These are phyloP conservation scores for Arabis hirsuta DNA, from an alignment of 345 rosid genomes.

Conservation along the genomic window DNA sequence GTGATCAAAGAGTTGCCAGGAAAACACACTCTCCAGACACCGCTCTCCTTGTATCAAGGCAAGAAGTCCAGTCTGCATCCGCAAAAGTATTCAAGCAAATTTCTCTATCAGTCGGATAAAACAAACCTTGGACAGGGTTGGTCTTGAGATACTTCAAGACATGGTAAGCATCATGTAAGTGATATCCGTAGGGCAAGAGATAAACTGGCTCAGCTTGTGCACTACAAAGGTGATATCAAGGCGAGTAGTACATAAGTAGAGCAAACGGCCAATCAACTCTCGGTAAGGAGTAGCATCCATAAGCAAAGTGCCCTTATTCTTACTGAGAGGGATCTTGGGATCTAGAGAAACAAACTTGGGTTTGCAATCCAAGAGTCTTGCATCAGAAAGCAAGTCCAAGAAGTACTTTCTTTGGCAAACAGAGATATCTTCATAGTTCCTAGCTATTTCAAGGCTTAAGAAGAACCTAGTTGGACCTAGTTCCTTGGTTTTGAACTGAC, in stretches of 20 bases:
- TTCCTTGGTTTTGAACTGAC: no score
- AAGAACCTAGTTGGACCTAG: no score
- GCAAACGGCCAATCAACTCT: not conserved
- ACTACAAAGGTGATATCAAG: not conserved
- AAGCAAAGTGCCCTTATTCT: no score
- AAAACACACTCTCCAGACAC: not conserved
- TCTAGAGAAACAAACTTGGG: no score
- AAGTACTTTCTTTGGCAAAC: no score
- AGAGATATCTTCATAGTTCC: no score
- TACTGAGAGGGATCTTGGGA: no score
- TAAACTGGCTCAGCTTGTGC: not conserved
- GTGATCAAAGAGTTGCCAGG: not conserved
- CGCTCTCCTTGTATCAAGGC: rapidly evolving
- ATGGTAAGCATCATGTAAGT: not conserved
- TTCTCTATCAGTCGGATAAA: rapidly evolving
- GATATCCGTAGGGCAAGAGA: not conserved
- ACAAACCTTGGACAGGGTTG: not conserved
- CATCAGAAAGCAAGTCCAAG: no score
- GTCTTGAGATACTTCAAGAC: not conserved
- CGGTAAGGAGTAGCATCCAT: not conserved
- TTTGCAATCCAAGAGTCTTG: no score
- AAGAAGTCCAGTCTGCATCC: not conserved
- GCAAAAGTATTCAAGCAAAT: not conserved
- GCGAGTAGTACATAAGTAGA: not conserved
- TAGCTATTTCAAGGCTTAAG: no score